Evolutionary conservation across 1,284 basidiomycete genomes (phyloP), one percentile per base, ranked within the genome.

Genomic region (Anthracocystis setariae): DNA sequence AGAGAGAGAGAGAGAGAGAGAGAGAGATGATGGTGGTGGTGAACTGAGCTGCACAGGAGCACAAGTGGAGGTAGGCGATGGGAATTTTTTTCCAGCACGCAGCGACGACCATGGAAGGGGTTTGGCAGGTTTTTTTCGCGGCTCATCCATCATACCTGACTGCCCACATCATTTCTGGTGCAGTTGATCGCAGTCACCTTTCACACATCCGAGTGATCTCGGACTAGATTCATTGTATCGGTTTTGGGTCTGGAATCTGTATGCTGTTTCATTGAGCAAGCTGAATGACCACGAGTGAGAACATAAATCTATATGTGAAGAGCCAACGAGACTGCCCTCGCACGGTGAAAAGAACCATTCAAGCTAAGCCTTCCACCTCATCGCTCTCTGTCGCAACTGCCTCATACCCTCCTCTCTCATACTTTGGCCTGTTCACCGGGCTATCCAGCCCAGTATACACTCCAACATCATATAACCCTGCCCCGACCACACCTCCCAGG

Each of bases 371-470:
- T 24, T 43, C 40, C 38, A 56, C 64, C 15, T 46, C 46, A 1
- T 46, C 53, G 3, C 10, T 37, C 1, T 50, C 35, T 5, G 9
- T 20, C 18, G 8, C 37, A 17, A 61, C 8, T 25, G 39, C 17
- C 1, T 33, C 53, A n/a, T 57, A 56, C 7, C 44, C 53, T 1
- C 33, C 47, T 10, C 25, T 24, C 27, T 24, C 25, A 21, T 18
- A 15, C 50, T 62, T 64, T 1, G 73, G 61, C 15, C 60, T 29
- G 57, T 81, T 82, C 43, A 83, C 44, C 3, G 76, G 71, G 23
- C 76, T 81, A 48, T 84, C 84, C n/a, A 57, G 45, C 3, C 84
- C 83, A 21, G 73, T 81, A 60, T 82, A 84, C 46, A 84, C 54
- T 39, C 82, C 75, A 1, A 75, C 51, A 65, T 85, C 83, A 60